Evolutionary conservation across 1,284 basidiomycete species (phyloP), one percentile per base, ranked within the genome.

Genomic region (Sanghuangporus sanghuang): DNA sequence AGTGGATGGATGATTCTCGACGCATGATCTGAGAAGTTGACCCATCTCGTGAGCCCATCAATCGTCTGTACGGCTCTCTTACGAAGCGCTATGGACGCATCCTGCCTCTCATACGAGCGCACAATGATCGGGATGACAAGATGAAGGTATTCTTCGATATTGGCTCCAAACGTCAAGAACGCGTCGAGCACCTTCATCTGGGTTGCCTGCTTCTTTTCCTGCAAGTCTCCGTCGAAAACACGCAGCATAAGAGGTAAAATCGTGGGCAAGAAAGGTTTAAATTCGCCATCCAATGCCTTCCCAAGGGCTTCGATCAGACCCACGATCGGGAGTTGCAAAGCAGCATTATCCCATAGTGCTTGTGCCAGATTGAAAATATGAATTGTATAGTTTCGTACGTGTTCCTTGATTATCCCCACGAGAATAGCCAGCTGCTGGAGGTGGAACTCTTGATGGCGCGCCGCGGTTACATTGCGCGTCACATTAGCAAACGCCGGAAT

Each of bases 1-100:
- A 99, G 81, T 2, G 97, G 96, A 71, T 98, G 97, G 27, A 99
- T 93, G 71, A 99, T 98, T 54, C 96, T 86, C 18, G 95, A 97
- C 7, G 96, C 95, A 71, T 99, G 96, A 72, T 99, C 97, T n/a
- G 93, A 96, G 73, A 99, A 98, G 77, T 99, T 98, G 70, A 99
- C 95, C 67, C 96, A 88, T 68, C 90, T 85, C 14, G 95, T 95
- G 18, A 99, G 78, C 36, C 93, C 92, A 52, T 95, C 95, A 18
- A 98, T 92, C 0, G 95, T 96, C 67, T 92, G 86, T 56, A 99
- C 91, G 0, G 96, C 96, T 54, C 89, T 86, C 74, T 93, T 95
- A 50, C 96, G 88, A 54, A 99, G 78, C 36, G 85, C 78, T 1
- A 85, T 83, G 1, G 89, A 84, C 0, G 86, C 90, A 69, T 96